Evolutionary conservation across 179 eudicot genomes (phyloP), one percentile per base, ranked within the genome.

Genomic region (Nepenthes alata): DNA sequence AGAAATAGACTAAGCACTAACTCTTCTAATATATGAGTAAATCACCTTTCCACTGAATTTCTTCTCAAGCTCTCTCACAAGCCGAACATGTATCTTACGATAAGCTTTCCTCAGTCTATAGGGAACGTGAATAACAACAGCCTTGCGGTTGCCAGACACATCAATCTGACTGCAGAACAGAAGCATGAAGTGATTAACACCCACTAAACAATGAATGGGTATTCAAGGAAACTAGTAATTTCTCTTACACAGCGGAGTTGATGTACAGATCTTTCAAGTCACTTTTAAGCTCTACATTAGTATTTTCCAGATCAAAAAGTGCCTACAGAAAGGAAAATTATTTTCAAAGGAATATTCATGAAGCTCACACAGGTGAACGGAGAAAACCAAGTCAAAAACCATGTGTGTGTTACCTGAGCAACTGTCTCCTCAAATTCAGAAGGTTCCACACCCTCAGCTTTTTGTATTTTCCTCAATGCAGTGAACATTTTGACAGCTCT

Each of bases 41-140:
- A 5, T 2, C 25, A 54, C 58, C 58, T 54, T 54, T 11, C 58
- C 58, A 15, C 58, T 54, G 58, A 54, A 54, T 54, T 54, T 54
- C 37, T 54, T 54, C 37, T 54, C 58, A 4, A 54, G 58, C 11
- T 54, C 58, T 11, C 58, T 54, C 35, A 54, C 81, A 34, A 81
- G 77, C 77, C 72, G 73, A 7, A 75, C 73, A 51, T 81, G 86
- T 53, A 78, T 78, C 81, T 81, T 81, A 62, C 83, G 83, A 68
- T 76, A 81, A 59, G 79, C 73, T 61, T 81, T 81, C 72, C 86
- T 81, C 65, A 81, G 39, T 53, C 86, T 70, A 50, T 68, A 81
- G 36, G 86, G 86, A 60, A 78, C 85, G 64, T 81, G 80, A 58
- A 81, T 81, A 35, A 81, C 85, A 53, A 75, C 82, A 70, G 85